Base-by-base conservation (phyloP, 2,329 filamentous ascomycete species). In the Alternaria brassicicola region DNA sequence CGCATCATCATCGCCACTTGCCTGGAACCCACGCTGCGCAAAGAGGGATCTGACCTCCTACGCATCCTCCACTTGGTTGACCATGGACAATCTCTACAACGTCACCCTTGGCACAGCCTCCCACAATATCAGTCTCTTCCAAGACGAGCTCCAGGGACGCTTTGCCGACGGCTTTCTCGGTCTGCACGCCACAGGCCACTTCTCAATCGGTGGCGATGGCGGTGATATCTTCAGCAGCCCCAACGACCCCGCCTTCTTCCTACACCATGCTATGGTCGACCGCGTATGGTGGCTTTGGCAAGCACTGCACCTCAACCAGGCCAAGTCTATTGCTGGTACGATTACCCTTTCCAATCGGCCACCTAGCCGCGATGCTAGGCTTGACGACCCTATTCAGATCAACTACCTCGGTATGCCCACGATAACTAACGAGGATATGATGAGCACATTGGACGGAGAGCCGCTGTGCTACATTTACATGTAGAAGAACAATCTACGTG, bases 41-140 rank as follows among this genome's bases (percentile, higher is more conserved):
- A 67, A 70, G 19, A 69, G 76, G 8, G 73, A 77, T 45, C 59
- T 78, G 25, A 73, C 76, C 46, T 70, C 71, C 2, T 72, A 63
- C n/a, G 52, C 61, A 6, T 56, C 57, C 2, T 28, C 45, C 4
- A 59, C 52, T 3, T 64, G 62, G 61, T 43, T 62, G 3, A 65
- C 60, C 3, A 26, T 36, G 2, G 55, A 73, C 3, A 80, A 85
- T 35, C 39, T 69, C 3, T 41, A 58, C 64, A 77, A 80, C 56
- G 82, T 83, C 3, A 80, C 83, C 19, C 66, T 85, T 38, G 86
- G 86, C 55, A 80, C 83, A 62, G 84, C 84, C 38, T 61, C 59
- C 2, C 48, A 42, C 19, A 81, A 79, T 60, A 78, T 78, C 35
- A 48, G 6, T 15, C 26, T 31, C 2, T 67, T 82, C 79, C 62